These are phyloP conservation scores for Carex sylvatica DNA, from an alignment of 202 grass and related monocot genomes.

Conservation along the genomic window DNA sequence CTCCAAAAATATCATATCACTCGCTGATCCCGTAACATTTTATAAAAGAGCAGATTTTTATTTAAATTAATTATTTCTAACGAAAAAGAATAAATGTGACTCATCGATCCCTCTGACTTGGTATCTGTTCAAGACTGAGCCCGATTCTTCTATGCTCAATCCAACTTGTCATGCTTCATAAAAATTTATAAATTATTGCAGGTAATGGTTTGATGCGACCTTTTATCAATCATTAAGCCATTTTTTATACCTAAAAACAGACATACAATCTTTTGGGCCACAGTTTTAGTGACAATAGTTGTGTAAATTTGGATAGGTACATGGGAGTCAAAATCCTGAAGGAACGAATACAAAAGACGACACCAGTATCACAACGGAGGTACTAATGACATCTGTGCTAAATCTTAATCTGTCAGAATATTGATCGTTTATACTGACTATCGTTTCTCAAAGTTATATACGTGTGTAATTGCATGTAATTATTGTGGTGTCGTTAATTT, in stretches of 20 bases:
- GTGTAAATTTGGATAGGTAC: conserved; percentile 50
- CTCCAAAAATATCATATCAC: too few species aligned
- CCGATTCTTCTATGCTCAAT: too few species aligned
- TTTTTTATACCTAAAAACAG: background rate
- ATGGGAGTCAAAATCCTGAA: conserved; percentile 73
- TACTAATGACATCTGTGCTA: background rate
- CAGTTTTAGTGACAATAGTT: conserved; percentile 33
- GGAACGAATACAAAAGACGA: conserved; percentile 29
- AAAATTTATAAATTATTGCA: background rate
- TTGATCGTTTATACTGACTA: background rate
- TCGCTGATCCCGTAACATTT: too few species aligned
- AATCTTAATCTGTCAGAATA: background rate
- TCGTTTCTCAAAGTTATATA: background rate
- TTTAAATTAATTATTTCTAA: too few species aligned
- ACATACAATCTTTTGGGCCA: conserved; percentile 22
- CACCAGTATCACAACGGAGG: background rate
- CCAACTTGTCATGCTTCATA: background rate
- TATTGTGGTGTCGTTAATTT: background rate
- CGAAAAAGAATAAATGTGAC: too few species aligned
- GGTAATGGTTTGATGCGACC: background rate
- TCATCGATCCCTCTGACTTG: too few species aligned
- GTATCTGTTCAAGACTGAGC: too few species aligned
- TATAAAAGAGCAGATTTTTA: too few species aligned
- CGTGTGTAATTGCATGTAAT: background rate
- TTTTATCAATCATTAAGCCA: background rate